phyloP scores from a whole-genome alignment of 2,329 filamentous ascomycete species.

The Lecanosticta acicola region DNA sequence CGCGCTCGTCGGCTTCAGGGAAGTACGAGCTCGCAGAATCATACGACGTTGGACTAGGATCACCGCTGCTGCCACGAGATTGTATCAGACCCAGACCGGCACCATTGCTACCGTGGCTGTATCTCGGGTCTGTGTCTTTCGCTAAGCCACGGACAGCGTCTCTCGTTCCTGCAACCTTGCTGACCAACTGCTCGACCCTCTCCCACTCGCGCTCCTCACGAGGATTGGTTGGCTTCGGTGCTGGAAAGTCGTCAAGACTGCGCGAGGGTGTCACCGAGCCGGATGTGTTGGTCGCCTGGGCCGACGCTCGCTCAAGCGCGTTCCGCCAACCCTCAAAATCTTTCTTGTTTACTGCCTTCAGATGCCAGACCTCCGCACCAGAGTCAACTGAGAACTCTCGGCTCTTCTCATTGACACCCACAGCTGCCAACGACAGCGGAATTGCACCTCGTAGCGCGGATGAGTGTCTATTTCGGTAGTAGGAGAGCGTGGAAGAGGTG shows the following conservation, averaged over 20 bases:
- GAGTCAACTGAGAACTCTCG: constrained; percentile 95
- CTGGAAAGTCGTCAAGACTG: constrained; percentile 11
- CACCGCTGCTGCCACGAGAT: constrained; percentile 26
- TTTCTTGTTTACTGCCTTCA: constrained; percentile 72
- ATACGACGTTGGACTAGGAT: constrained; percentile 34
- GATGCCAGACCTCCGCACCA: constrained; percentile 93
- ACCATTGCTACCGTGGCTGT: constrained; percentile 36
- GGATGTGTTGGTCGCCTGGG: constrained; percentile 35
- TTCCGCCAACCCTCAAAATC: constrained; percentile 86
- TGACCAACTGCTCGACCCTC: constrained; percentile 77
- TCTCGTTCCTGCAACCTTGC: constrained; percentile 76
- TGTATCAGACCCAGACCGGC: constrained; percentile 30
- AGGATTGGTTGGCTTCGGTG: constrained; percentile 25
- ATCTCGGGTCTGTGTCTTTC: constrained; percentile 71
- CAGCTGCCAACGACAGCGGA: constrained; percentile 81
- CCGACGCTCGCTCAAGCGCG: constrained; percentile 76
- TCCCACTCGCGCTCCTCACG: constrained; percentile 80
- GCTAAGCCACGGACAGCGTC: constrained; percentile 83
- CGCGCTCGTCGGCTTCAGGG: constrained; percentile 26
- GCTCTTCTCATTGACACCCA: constrained; percentile 80
- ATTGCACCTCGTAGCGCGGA: constrained; percentile 89
- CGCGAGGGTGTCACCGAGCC: constrained; percentile 28
- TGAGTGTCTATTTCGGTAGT: constrained; percentile 91
- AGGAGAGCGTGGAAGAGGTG: constrained; percentile 87
- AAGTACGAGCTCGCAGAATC: constrained; percentile 42